Evolutionary conservation across 2,329 filamentous ascomycete genomes (phyloP).

Genomic region (Xylaria sp.): DNA sequence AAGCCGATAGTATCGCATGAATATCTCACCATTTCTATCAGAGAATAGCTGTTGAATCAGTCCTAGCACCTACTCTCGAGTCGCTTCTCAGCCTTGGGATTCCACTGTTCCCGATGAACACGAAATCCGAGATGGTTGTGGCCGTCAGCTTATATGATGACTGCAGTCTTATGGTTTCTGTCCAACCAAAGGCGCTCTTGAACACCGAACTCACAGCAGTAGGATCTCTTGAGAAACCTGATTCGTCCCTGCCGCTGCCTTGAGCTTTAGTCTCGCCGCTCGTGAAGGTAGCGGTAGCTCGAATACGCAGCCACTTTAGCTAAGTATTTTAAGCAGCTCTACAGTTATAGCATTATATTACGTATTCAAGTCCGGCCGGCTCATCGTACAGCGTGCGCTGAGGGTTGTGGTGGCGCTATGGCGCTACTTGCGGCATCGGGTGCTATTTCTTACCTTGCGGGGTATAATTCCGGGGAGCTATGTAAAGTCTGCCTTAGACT

Average conservation of each 20-base stretch:
- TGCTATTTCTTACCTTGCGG: conserved; percentile 16
- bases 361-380: conserved; percentile 23
- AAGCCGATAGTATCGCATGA: background rate
- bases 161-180: conserved; percentile 14
- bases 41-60: background rate
- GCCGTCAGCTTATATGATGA: conserved; percentile 25
- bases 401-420: conserved; percentile 9
- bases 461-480: conserved; percentile 7
- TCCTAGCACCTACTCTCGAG: background rate
- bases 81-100: background rate
- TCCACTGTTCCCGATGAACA: background rate
- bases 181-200: background rate
- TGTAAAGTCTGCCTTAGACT: background rate
- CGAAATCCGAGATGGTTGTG: background rate
- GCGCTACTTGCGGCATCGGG: background rate
- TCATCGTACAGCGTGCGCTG: conserved; percentile 10
- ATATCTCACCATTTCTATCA: background rate
- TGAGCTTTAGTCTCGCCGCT: background rate
- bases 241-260: conserved; percentile 1
- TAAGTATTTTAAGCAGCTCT: conserved; percentile 10
- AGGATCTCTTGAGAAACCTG: background rate
- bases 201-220: background rate
- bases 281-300: conserved; percentile 2
- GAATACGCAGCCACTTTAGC: conserved; percentile 18
- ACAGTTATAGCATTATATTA: conserved; percentile 23